Base-by-base conservation (phyloP, 371 early-diverging fungal species). In the Polyrhizophydium stewartii region DNA sequence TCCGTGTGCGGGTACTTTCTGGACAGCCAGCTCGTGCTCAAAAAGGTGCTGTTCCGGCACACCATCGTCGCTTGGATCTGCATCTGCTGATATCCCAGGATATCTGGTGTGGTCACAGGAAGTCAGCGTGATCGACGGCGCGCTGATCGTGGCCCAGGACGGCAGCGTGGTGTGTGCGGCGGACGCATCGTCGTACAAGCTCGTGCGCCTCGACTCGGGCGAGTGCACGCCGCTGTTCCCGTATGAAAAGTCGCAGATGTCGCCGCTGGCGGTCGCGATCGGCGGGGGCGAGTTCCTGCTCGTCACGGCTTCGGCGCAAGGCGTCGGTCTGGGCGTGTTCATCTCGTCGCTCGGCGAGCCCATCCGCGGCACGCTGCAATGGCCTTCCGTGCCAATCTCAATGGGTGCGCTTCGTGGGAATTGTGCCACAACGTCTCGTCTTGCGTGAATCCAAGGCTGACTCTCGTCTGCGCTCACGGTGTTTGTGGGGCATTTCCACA, bases 281-380 rank as follows among this genome's bases (percentile, higher is more conserved):
- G 76, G 72, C 22, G 76, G 80, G 27, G 81, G 79, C 45, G 91
- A 92, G 59, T 92, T 89, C 66, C 62, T 92, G 49, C 66, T 92
- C 6, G 87, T 86, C 1, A 87, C 85, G 58, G 87, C 84, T 0
- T 80, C 84, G 9, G 64, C 73, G 27, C 76, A 75, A 65, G 71
- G 71, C 22, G 64, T 75, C 9, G 84, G 80, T 38, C 73, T 93
- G 41, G 93, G 93, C 52, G 79, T 91, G 30, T 89, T 91, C 71
- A 80, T 90, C 9, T 78, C 85, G 38, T 69, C 78, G 6, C 62
- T 68, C 6, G 91, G 91, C 1, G 89, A 91, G 50, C 82, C 91
- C 32, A 79, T 87, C 10, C 79, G 89, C 56, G 79, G 77, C 67
- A 90, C 89, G 0, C 56, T 92, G 28, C 82, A 87, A 61, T 92